Conservation (phyloP, 2,329 filamentous ascomycete species). For the Incumbomyces lentus region DNA sequence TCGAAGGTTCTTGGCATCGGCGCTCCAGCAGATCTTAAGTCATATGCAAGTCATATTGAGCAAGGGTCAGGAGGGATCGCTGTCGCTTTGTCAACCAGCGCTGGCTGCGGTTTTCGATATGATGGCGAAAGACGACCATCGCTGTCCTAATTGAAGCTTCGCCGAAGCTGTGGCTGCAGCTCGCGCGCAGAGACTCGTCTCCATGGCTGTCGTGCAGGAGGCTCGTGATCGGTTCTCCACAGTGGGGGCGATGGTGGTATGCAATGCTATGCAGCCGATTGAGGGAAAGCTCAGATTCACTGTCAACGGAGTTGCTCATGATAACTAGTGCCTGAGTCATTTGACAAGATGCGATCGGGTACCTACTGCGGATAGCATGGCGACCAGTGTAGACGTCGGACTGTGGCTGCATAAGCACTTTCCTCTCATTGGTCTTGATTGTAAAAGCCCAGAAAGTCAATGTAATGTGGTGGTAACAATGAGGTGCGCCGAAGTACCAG, state of each 20-base stretch:
- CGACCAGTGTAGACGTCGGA: background rate
- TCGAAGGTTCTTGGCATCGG: constrained; percentile 1
- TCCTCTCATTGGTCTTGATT: background rate
- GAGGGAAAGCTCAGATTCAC: background rate
- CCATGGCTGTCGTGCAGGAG: background rate
- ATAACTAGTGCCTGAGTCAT: background rate
- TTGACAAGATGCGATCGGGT: background rate
- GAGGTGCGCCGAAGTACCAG: too few relatives aligned
- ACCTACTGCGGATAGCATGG: background rate
- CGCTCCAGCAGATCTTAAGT: background rate
- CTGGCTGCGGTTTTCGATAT: background rate
- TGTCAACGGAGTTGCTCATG: background rate
- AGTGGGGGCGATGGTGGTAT: background rate
- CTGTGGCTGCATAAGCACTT: background rate
- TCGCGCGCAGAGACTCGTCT: constrained; percentile 2
- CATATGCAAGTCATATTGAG: constrained; percentile 4
- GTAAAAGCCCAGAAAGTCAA: too few relatives aligned
- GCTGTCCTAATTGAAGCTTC: background rate
- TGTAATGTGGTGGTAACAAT: too few relatives aligned
- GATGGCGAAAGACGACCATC: background rate
- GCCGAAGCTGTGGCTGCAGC: constrained; percentile 3
- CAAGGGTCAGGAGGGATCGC: background rate
- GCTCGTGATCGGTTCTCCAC: constrained; percentile 1
- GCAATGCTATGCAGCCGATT: constrained; percentile 5
- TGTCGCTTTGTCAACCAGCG: background rate